Percentiles rank a stretch among this genome's conserved stretches.
phyloP scores from a whole-genome alignment of 345 rosid species.

The Iberis pinnata region DNA sequence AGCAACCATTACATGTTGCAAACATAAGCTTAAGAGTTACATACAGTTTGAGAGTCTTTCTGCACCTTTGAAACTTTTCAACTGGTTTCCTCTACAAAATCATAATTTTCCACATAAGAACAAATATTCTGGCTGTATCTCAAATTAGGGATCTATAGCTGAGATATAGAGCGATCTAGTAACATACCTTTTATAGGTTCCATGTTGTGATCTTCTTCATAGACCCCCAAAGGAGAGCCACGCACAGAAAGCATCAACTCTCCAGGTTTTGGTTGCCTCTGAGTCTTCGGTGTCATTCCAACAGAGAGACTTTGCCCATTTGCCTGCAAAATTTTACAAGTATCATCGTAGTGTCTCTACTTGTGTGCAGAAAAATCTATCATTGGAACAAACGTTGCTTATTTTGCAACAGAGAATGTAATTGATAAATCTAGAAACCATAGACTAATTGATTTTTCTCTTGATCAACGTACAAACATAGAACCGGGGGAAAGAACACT shows the following conservation, averaged over 20 bases:
- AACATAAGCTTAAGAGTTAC: background rate
- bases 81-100: slow-evolving; percentile 27
- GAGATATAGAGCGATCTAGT: background rate
- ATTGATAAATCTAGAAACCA: no score
- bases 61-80: slow-evolving; percentile 17
- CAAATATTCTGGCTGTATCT: background rate
- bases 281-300: slow-evolving; percentile 87
- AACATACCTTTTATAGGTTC: slow-evolving; percentile 70
- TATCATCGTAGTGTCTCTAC: no score
- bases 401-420: no score
- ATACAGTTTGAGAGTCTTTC: background rate
- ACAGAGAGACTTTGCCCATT: slow-evolving; percentile 72
- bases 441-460: no score
- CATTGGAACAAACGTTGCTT: no score
- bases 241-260: slow-evolving; percentile 86
- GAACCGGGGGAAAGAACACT: no score
- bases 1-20: slow-evolving; percentile 8
- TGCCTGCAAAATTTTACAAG: slow-evolving; percentile 39
- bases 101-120: slow-evolving; percentile 14
- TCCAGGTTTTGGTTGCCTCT: slow-evolving; percentile 76
- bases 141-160: background rate
- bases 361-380: no score
- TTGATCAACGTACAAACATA: no score
- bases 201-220: slow-evolving; percentile 79
- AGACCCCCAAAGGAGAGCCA: slow-evolving; percentile 92